Evolutionary conservation across 768 basidiomycete genomes (phyloP).

Genomic region (Chalciporus chontae): DNA sequence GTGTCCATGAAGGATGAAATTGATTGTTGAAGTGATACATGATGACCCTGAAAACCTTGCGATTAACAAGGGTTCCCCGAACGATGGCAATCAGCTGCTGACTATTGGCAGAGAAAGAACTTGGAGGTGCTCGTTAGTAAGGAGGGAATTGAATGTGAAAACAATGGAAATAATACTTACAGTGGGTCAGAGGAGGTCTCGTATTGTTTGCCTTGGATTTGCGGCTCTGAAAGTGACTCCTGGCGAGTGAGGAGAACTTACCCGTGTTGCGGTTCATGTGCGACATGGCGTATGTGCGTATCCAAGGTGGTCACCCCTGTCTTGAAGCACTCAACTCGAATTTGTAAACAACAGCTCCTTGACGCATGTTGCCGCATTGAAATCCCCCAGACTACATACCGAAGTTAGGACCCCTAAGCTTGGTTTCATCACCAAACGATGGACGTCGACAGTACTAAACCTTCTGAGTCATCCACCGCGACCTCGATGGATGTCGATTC

Average conservation of each 20-base stretch:
- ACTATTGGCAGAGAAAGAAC: conserved; percentile 32
- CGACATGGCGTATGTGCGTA: background rate
- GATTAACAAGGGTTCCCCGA: conserved; percentile 2
- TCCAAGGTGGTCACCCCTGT: background rate
- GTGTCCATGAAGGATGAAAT: conserved; percentile 36
- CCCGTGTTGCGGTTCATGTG: conserved; percentile 3
- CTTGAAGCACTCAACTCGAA: background rate
- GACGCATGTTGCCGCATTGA: no score
- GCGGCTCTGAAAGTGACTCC: conserved; percentile 4
- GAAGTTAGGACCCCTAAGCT: no score
- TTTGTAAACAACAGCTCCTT: background rate
- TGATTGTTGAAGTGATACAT: conserved; percentile 33
- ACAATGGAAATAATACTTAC: conserved; percentile 10
- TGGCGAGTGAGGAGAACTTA: conserved; percentile 13
- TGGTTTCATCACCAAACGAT: no score
- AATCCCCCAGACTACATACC: no score
- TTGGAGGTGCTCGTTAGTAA: conserved; percentile 10
- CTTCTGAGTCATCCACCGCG: no score
- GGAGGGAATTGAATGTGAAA: background rate
- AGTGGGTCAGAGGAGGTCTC: conserved; percentile 24
- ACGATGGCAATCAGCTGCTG: conserved; percentile 27
- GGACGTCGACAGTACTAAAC: no score
- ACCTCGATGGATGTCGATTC: no score
- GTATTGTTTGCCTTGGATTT: background rate
- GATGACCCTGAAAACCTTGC: conserved; percentile 35